Evolutionary conservation across 169 alveolate species (phyloP), one percentile per base, ranked within the genome.

Genomic region (Babesia ovis): DNA sequence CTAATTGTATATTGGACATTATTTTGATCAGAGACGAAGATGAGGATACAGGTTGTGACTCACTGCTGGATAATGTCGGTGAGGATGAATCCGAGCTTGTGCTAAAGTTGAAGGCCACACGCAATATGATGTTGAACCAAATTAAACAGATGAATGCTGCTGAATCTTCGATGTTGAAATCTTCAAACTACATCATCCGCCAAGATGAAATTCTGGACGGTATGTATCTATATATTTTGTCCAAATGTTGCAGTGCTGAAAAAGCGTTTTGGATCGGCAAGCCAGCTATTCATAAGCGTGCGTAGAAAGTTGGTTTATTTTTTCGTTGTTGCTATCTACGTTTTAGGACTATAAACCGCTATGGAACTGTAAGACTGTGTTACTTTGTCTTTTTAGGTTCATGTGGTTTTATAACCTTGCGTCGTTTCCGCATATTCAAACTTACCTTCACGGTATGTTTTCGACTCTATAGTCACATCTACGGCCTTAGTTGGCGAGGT

Each of bases 101-200:
- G 46, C 59, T 46, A 8, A 72, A 81, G 50, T 61, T 81, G 55
- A 71, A 71, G 73, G 89, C 70, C 56, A 81, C 89, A 11, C 59
- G 80, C 6, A 81, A 62, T 46, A 81, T 81, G 89, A 81, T 81
- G 89, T 54, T 81, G 62, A 45, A 50, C 18, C 89, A 71, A 43
- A 62, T 71, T 3, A 71, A 62, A 42, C 89, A 81, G 58, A 81
- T 81, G 89, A 67, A 59, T 41, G 89, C 84, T 23, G 59, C 89
- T 2, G 89, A 81, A 39, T 59, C 80, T 22, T 71, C 85, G 6
- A 76, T 81, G 43, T 34, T 81, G 34, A 70, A 72, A 55, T 71
- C 85, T 11, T 81, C 89, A 18, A 50, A 48, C 14, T 81, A 81
- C 45, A 81, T 81, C n/a, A 3, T 32, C 16, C 80, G 68, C 14